Conservation (phyloP, 2,329 filamentous ascomycete species). For the Pseudogymnoascus sp. region DNA sequence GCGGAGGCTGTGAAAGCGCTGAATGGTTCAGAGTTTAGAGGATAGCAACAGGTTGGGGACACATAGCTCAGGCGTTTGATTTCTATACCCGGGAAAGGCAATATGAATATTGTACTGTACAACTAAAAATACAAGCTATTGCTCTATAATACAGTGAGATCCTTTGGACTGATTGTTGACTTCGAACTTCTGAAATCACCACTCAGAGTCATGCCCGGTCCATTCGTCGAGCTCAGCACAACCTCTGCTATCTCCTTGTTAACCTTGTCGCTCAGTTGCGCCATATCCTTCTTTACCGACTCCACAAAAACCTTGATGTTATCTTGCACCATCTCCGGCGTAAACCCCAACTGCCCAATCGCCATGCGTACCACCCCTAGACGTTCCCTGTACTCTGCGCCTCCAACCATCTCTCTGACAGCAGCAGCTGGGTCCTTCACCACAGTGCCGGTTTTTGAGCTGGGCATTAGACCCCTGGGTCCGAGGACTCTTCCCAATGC, state of each 20-base stretch:
- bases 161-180: conserved; percentile 44
- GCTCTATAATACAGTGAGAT: conserved; percentile 42
- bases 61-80: conserved; percentile 39
- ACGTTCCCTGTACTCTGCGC: conserved; percentile 78
- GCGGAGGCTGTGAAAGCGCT: conserved; percentile 48
- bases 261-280: conserved; percentile 51
- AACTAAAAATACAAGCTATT: conserved; percentile 35
- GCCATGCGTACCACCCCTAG: conserved; percentile 77
- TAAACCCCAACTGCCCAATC: conserved; percentile 85
- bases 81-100: conserved; percentile 27
- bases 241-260: conserved; percentile 66
- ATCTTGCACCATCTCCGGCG: conserved; percentile 72
- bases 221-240: conserved; percentile 79
- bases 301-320: conserved; percentile 75
- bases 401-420: conserved; percentile 75
- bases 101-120: conserved; percentile 25
- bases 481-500: conserved; percentile 73
- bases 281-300: conserved; percentile 70
- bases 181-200: conserved; percentile 63
- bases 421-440: conserved; percentile 68
- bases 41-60: conserved; percentile 21
- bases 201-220: conserved; percentile 78
- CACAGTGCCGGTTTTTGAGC: conserved; percentile 76
- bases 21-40: conserved; percentile 19
- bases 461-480: conserved; percentile 89